Conservation (phyloP, 108 stramenopile species). For the Cylindrotheca closterium region DNA sequence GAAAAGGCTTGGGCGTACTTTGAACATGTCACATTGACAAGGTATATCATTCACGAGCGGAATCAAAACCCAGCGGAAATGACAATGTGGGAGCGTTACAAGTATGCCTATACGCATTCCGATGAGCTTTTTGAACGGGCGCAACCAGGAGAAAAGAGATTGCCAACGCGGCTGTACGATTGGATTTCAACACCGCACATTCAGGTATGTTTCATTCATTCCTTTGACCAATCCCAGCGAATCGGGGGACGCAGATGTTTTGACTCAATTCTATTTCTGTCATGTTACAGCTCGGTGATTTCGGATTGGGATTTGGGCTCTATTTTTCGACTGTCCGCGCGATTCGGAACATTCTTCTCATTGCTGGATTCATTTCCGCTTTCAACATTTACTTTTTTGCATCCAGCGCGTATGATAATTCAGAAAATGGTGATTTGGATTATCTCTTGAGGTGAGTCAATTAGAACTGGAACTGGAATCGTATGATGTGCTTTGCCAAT, state of each 20-base stretch:
- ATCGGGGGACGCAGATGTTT: no score
- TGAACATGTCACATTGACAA: conserved; percentile 77
- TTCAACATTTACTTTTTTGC: conserved; percentile 77
- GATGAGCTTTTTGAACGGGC: conserved; percentile 39
- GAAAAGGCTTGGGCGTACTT: conserved; percentile 86
- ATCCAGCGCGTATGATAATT: conserved; percentile 41
- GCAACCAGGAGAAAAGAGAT: conserved; percentile 50
- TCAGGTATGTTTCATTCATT: conserved; percentile 15
- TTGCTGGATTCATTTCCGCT: conserved; percentile 67
- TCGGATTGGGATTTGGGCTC: conserved; percentile 68
- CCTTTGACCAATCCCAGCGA: no score
- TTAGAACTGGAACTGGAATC: no score
- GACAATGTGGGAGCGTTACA: not conserved
- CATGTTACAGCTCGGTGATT: conserved; percentile 43
- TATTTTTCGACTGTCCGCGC: conserved; percentile 79
- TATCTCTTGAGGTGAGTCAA: not conserved
- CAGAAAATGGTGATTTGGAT: not conserved
- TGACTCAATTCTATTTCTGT: not conserved
- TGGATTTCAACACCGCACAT: conserved; percentile 63
- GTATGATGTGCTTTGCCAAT: no score
- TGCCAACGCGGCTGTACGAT: conserved; percentile 67
- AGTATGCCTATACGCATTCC: not conserved
- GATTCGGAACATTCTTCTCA: conserved; percentile 10
- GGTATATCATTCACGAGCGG: conserved; percentile 35
- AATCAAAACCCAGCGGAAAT: not conserved